Evolutionary conservation across 1,284 basidiomycete species (phyloP).

Genomic region (Cryptococcus sp.): DNA sequence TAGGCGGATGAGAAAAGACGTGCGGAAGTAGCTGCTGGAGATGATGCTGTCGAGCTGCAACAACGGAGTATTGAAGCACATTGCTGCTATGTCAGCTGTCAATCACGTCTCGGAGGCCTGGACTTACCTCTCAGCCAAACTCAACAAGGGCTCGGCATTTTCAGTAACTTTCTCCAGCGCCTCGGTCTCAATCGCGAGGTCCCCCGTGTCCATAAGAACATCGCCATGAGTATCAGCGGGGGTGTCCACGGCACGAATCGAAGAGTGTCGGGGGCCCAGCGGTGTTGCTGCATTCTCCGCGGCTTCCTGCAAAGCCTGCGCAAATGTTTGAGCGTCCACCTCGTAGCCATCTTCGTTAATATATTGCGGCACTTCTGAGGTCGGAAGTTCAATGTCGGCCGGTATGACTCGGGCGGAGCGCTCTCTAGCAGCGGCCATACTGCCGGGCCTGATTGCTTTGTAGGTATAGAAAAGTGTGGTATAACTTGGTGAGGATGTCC

Average conservation of each 20-base stretch:
- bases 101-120: neutral
- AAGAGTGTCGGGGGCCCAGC: too few species aligned
- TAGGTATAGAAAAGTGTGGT: too few species aligned
- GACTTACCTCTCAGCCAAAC: slow-evolving; percentile 35
- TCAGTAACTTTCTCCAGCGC: slow-evolving; percentile 3
- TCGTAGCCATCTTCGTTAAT: slow-evolving; percentile 34
- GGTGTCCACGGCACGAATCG: too few species aligned
- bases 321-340: slow-evolving; percentile 21
- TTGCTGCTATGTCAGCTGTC: slow-evolving; percentile 19
- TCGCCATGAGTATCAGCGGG: too few species aligned
- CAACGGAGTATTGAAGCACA: slow-evolving; percentile 35
- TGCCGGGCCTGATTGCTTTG: neutral
- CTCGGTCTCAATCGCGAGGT: slow-evolving; percentile 5
- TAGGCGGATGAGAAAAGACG: slow-evolving; percentile 40
- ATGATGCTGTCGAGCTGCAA: slow-evolving; percentile 36
- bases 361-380: slow-evolving; percentile 26
- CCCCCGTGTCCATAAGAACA: slow-evolving; percentile 8
- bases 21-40: slow-evolving; percentile 38
- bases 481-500: too few species aligned
- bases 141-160: slow-evolving; percentile 22
- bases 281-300: neutral
- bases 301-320: neutral
- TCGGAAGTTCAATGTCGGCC: slow-evolving; percentile 22
- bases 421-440: neutral
- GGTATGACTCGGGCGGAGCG: neutral